Base-by-base conservation (phyloP, 2,329 filamentous ascomycete genomes). In the Ilyonectria destructans region DNA sequence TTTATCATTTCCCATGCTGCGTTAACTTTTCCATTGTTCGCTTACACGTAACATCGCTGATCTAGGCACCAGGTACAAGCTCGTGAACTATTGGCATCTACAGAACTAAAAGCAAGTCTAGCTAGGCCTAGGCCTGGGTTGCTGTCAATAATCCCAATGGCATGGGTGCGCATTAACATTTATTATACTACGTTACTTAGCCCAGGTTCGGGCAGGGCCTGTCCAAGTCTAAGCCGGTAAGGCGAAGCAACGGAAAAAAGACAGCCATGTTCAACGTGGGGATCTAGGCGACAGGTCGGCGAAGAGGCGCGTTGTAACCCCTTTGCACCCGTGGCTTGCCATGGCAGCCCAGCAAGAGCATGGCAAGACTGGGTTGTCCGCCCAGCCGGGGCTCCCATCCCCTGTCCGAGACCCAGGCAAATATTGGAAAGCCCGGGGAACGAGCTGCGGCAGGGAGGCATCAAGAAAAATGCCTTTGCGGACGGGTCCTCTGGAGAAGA, bases 51-150 rank as follows among this genome's bases (percentile, higher is more conserved):
- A 31, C n/a, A 35, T 21, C n/a, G 49, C 26, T 21, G 15, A 13
- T 52, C 17, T 29, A 33, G 33, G 37, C 62, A 40, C 37, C 58
- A 51, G 57, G 46, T 37, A 51, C 31, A 33, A 33, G 31, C 35
- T 13, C 51, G 21, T 26, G 19, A 51, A 62, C 63, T 66, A 66
- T 61, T 56, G 52, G 58, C 37, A 40, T 45, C 45, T 66, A 58
- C n/a, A 13, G 45, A 45, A 17, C n/a, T n/a, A 43, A 19, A 43
- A 46, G 19, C 6, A 23, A 23, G 31, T 54, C 13, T 35, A 4
- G n/a, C n/a, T 15, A 37, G n/a, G 2, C 6, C 51, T 54, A n/a
- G 40, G 17, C 37, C 13, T 49, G 46, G 46, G 17, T 6, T 17
- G 23, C n/a, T 29, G 49, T 33, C 29, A 52, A 48, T 26, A 46